Conservation (phyloP, 2,329 filamentous ascomycete genomes). For the Colletotrichum tabaci region DNA sequence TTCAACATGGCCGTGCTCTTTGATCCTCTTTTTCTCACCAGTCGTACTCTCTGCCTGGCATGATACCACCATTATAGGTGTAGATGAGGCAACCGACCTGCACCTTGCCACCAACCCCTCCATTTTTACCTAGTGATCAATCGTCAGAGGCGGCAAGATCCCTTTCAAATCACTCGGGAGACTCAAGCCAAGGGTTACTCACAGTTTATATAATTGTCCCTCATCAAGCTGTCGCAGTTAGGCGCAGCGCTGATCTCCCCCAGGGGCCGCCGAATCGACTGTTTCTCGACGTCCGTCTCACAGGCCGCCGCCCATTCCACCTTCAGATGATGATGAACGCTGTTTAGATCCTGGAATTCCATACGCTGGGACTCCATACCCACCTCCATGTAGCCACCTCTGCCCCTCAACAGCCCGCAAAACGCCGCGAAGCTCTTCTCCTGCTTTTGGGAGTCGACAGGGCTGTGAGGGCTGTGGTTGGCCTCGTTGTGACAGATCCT, state of each 20-base stretch:
- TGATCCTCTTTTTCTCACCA: not conserved
- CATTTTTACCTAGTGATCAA: not conserved
- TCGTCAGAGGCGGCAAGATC: not conserved
- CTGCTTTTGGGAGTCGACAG: conserved; percentile 4
- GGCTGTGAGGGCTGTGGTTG: not conserved
- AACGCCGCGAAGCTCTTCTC: not conserved
- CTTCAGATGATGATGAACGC: conserved; percentile 6
- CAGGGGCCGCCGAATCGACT: not conserved
- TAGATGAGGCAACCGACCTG: conserved; percentile 13
- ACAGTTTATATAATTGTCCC: not conserved
- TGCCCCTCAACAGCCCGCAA: not conserved
- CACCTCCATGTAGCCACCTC: not conserved
- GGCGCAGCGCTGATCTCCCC: not conserved
- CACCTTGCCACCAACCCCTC: not conserved
- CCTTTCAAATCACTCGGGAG: too few relatives aligned
- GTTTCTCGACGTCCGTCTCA: not conserved
- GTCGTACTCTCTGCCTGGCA: not conserved
- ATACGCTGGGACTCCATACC: not conserved
- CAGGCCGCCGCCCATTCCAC: not conserved
- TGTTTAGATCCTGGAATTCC: conserved; percentile 1
- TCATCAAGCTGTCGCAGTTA: conserved; percentile 8
- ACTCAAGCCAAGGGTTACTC: not conserved
- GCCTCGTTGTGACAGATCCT: conserved; percentile 10
- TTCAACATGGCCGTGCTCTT: not conserved
- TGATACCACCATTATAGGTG: conserved; percentile 15